Percentiles rank a stretch among this genome's conserved stretches.
Evolutionary conservation across 2,329 filamentous ascomycete genomes (phyloP).

Genomic region (Neopestalotiopsis sp.): DNA sequence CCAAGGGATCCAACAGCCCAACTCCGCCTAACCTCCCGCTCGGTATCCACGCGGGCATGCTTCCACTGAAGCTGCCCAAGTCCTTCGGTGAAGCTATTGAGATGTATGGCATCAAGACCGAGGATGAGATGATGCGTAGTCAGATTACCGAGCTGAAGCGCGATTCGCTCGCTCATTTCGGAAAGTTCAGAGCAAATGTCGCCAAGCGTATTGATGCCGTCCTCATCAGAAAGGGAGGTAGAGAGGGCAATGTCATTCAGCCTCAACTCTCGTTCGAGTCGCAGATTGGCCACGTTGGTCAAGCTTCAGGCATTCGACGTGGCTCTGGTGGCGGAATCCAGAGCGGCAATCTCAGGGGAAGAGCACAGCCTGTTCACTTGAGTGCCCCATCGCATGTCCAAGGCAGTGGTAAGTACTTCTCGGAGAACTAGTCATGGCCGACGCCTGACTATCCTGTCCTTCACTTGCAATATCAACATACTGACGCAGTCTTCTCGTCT

Average conservation of each 20-base stretch:
- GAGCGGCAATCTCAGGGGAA: constrained; percentile 35
- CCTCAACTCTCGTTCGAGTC: constrained; percentile 3
- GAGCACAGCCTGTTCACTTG: constrained; percentile 36
- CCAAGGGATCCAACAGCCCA: constrained; percentile 35
- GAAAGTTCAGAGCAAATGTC: constrained; percentile 79
- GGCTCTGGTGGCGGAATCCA: constrained; percentile 33
- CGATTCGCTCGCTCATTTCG: constrained; percentile 73
- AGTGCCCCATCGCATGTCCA: constrained; percentile 12
- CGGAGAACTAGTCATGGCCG: background rate
- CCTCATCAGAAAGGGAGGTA: constrained; percentile 51
- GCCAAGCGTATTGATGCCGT: constrained; percentile 75
- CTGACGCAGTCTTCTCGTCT: constrained; percentile 28
- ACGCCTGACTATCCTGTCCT: constrained; percentile 17
- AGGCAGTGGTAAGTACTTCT: constrained; percentile 41
- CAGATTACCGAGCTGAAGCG: constrained; percentile 69
- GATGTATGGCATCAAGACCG: constrained; percentile 42
- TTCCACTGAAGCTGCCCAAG: constrained; percentile 33
- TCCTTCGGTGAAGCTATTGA: constrained; percentile 35
- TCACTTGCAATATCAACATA: constrained; percentile 22
- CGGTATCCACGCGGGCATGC: background rate
- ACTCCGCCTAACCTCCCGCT: constrained; percentile 16
- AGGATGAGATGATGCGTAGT: constrained; percentile 33
- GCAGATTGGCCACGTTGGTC: constrained; percentile 2
- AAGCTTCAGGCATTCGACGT: constrained; percentile 39
- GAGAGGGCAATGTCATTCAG: constrained; percentile 29